These are phyloP conservation scores for Pichia inconspicua DNA, from an alignment of 1,139 yeast species.

Conservation along the genomic window DNA sequence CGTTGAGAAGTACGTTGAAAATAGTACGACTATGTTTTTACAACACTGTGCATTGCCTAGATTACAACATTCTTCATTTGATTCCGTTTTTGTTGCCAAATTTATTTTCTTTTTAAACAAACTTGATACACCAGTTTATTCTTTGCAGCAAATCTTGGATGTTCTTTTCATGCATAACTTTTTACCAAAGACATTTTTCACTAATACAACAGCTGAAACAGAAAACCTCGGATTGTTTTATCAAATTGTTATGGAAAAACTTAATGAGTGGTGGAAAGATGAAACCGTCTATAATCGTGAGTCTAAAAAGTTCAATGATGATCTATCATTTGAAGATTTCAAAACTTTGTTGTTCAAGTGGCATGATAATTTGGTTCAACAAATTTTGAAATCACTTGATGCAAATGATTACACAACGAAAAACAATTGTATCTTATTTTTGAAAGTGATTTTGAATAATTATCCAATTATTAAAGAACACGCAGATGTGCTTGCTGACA, in stretches of 20 bases:
- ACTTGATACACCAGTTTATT: conserved; percentile 37
- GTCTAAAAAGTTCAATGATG: conserved; percentile 26
- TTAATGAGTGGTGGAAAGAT: conserved; percentile 35
- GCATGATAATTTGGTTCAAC: conserved; percentile 44
- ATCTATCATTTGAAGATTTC: conserved; percentile 32
- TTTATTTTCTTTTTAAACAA: conserved; percentile 50
- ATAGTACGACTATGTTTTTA: conserved; percentile 27
- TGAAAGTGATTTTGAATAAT: conserved; percentile 52
- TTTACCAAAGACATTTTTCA: conserved; percentile 48
- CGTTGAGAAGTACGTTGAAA: conserved; percentile 16
- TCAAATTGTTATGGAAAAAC: conserved; percentile 41
- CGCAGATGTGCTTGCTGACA: conserved; percentile 44
- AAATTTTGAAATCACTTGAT: conserved; percentile 42
- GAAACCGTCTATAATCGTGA: conserved; percentile 24
- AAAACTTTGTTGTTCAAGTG: conserved; percentile 44
- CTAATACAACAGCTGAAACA: conserved; percentile 70
- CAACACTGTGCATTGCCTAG: conserved; percentile 72
- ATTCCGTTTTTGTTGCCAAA: conserved; percentile 65
- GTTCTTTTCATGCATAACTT: conserved; percentile 43
- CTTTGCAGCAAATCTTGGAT: conserved; percentile 39
- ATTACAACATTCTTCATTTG: conserved; percentile 71
- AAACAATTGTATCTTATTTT: conserved; percentile 70
- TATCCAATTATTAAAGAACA: conserved; percentile 70
- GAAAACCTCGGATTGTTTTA: conserved; percentile 78
- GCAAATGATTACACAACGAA: conserved; percentile 71